Percentiles rank a stretch among this genome's conserved stretches.
These are phyloP conservation scores for Trichoderma gamsii DNA, from an alignment of 495 filamentous ascomycete genomes.

Conservation along the genomic window DNA sequence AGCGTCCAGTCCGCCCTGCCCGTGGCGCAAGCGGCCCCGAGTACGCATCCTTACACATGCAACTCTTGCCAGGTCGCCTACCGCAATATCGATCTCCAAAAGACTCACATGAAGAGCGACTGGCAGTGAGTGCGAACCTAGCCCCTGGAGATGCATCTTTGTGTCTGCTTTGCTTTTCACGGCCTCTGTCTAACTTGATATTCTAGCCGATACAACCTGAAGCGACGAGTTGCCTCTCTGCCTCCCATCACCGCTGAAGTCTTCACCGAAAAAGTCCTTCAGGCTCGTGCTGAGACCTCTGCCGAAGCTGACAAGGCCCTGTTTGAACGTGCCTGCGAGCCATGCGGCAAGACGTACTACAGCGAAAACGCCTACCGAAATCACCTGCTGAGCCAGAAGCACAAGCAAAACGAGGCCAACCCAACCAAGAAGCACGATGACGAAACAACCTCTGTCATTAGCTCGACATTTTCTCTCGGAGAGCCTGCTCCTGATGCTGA, in stretches of 20 bases:
- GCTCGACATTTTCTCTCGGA: conserved; percentile 85
- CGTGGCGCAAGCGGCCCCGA: conserved; percentile 30
- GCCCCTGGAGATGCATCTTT: conserved; percentile 5
- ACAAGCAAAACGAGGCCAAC: conserved; percentile 58
- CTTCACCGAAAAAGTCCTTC: conserved; percentile 95
- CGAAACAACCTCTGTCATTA: conserved; percentile 78
- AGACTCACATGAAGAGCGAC: conserved; percentile 91
- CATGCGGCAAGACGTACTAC: conserved; percentile 88
- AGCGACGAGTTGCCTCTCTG: conserved; percentile 85
- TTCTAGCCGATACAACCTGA: conserved; percentile 89
- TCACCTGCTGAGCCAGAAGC: conserved; percentile 86
- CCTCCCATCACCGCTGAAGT: conserved; percentile 88
- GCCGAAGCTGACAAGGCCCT: conserved; percentile 83
- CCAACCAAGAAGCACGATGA: conserved; percentile 44
- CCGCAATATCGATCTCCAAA: conserved; percentile 85
- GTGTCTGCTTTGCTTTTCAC: conserved; percentile 15
- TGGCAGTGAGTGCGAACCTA: conserved; percentile 73
- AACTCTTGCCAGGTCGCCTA: conserved; percentile 98
- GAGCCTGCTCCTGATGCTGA: conserved; percentile 56
- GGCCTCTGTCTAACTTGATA: conserved; percentile 17
- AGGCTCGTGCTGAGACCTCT: conserved; percentile 74
- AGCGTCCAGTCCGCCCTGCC: conserved; percentile 30
- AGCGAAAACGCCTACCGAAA: conserved; percentile 94
- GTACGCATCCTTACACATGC: conserved; percentile 87
- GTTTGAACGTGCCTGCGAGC: conserved; percentile 74